phyloP scores from a whole-genome alignment of 768 basidiomycete species.

The Myochromella boudieri region DNA sequence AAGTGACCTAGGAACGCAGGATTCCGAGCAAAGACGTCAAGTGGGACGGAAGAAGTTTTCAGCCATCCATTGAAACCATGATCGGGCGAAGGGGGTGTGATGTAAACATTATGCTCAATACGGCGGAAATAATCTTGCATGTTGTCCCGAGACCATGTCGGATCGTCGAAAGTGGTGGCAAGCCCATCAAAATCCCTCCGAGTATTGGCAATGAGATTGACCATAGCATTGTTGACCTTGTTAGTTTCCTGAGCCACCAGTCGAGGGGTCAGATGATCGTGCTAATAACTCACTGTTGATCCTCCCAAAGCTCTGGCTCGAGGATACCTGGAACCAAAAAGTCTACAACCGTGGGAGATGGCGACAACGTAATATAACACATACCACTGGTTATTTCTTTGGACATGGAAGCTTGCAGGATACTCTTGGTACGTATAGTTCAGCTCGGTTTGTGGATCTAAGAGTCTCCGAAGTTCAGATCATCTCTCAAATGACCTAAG shows the following conservation, averaged over 20 bases:
- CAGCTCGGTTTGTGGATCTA: slow-evolving; percentile 25
- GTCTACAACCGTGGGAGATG: too few relatives aligned
- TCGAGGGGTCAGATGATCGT: background rate
- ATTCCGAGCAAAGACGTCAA: slow-evolving; percentile 19
- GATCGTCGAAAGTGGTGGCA: slow-evolving; percentile 24
- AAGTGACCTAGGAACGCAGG: slow-evolving; percentile 22
- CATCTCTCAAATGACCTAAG: background rate
- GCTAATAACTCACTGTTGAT: slow-evolving; percentile 21
- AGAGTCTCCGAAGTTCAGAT: background rate
- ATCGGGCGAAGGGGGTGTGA: slow-evolving; percentile 16
- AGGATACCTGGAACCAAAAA: slow-evolving; percentile 30
- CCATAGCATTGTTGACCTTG: slow-evolving; percentile 29
- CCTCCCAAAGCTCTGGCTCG: slow-evolving; percentile 28
- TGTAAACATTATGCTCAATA: slow-evolving; percentile 25
- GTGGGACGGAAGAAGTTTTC: slow-evolving; percentile 22
- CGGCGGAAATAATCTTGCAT: slow-evolving; percentile 30
- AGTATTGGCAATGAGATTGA: slow-evolving; percentile 27
- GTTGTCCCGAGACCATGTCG: slow-evolving; percentile 26
- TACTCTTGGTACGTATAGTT: slow-evolving; percentile 29
- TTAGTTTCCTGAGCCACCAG: background rate
- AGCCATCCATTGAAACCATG: slow-evolving; percentile 32
- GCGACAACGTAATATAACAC: too few relatives aligned
- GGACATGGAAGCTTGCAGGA: slow-evolving; percentile 23
- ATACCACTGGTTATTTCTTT: slow-evolving; percentile 23
- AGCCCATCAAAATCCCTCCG: slow-evolving; percentile 25